Base-by-base conservation (phyloP, 768 basidiomycete genomes). In the Floccularia luteovirens region DNA sequence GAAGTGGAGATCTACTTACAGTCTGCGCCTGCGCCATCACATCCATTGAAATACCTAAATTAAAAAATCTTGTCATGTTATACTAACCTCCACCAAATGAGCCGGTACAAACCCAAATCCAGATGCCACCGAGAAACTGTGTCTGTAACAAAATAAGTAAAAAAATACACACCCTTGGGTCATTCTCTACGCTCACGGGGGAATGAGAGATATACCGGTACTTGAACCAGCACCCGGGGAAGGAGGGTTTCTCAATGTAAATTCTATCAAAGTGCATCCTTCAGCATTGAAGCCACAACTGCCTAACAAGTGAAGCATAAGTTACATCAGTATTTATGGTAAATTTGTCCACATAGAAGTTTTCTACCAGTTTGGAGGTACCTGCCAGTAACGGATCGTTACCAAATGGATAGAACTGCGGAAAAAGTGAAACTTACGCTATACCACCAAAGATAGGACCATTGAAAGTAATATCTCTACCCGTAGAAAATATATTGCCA, bases 311-410 rank as follows among this genome's bases (percentile, higher is more conserved):
- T 11, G 12, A 19, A 19, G 6, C 33, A 22, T 35, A 28, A 12
- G 30, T 7, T 30, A 37, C 14, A 39, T 47, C 46, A 45, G 27
- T 42, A 46, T 35, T 48, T 42, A n/a, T n/a, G n/a, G n/a, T n/a
- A n/a, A 43, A 17, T 24, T 36, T 28, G 12, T 28, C 31, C 11
- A 21, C n/a, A 28, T 37, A 23, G 10, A 1, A 13, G 24, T 19
- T 1, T 12, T 55, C 31, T 34, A 62, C 66, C 66, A 5, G 64
- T 66, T 44, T 70, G 67, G 27, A 72, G 58, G 48, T 66, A 72
- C 21, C 67, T 70, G 39, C 28, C 22, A 10, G 14, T 25, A 32
- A 13, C 20, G 39, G 20, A 23, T 32, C 14, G 33, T 36, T 48
- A 38, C 22, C 5, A 7, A 17, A 8, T 23, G 13, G 6, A 20